These are phyloP conservation scores for Sporothrix dimorphospora DNA, from an alignment of 2,329 filamentous ascomycete species.

Conservation along the genomic window DNA sequence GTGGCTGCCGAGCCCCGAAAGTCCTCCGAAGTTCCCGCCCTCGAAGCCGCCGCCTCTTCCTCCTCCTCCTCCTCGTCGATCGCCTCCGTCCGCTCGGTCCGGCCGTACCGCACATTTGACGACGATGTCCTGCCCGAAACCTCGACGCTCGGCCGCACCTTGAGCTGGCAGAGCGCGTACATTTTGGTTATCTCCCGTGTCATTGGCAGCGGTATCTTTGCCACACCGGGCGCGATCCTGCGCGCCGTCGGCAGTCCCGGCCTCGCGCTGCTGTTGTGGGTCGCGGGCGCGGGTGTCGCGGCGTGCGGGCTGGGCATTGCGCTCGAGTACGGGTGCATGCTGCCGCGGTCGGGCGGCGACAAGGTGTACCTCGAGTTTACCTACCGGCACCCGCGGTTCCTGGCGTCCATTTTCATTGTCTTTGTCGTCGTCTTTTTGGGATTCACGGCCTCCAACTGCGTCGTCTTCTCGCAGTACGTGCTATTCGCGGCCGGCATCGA, in stretches of 20 bases:
- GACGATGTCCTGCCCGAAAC: conserved; percentile 64
- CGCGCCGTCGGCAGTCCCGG: conserved; percentile 68
- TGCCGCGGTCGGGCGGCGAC: conserved; percentile 68
- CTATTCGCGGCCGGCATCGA: conserved; percentile 60
- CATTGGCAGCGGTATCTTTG: conserved; percentile 72
- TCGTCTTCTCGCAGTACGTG: conserved; percentile 68
- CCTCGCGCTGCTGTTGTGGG: conserved; percentile 64
- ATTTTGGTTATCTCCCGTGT: conserved; percentile 70
- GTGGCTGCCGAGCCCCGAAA: not conserved
- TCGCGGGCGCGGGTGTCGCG: conserved; percentile 63
- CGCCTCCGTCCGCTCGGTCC: not conserved
- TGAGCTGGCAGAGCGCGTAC: conserved; percentile 66
- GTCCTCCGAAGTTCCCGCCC: not conserved
- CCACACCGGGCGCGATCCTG: conserved; percentile 69
- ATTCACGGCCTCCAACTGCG: conserved; percentile 71
- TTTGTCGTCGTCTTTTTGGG: conserved; percentile 66
- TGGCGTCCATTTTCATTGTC: conserved; percentile 66
- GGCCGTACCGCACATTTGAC: conserved; percentile 47
- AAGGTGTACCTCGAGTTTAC: conserved; percentile 75
- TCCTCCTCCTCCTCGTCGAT: not conserved
- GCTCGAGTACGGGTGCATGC: conserved; percentile 71
- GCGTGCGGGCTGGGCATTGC: conserved; percentile 64
- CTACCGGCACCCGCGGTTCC: conserved; percentile 63
- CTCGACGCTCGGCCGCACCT: conserved; percentile 59
- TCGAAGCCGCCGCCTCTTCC: not conserved